Conservation (phyloP, 352 stramenopile genomes). For the Globisporangium lucens region DNA sequence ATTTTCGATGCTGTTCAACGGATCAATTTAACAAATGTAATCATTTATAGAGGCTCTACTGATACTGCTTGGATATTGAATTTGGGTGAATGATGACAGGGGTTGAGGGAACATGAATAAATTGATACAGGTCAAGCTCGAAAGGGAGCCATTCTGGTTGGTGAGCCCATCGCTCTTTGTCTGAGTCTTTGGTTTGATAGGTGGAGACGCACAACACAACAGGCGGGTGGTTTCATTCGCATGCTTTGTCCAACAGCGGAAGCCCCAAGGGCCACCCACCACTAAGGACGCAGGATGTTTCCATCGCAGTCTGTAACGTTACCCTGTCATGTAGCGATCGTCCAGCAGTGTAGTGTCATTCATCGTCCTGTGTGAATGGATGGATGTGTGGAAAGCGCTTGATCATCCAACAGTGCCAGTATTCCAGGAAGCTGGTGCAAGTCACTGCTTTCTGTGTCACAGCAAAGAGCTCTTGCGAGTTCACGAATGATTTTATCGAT, state of each 20-base stretch:
- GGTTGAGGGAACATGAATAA: not conserved
- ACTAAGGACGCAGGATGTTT: not conserved
- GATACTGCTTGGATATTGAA: not conserved
- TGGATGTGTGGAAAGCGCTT: not conserved
- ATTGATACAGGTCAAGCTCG: not conserved
- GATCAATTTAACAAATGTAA: not conserved
- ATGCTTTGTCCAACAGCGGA: not conserved
- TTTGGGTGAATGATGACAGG: not conserved
- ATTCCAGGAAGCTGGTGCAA: no score
- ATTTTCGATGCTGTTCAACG: not conserved
- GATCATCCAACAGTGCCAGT: not conserved
- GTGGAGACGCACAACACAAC: not conserved
- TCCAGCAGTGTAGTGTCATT: not conserved
- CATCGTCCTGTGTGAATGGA: not conserved
- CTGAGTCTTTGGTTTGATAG: constrained; percentile 4
- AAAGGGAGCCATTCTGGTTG: not conserved
- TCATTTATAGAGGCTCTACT: not conserved
- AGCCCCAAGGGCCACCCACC: not conserved
- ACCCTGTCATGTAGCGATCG: not conserved
- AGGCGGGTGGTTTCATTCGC: not conserved
- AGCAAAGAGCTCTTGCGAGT: no score
- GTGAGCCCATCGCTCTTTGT: not conserved
- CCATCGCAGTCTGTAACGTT: not conserved
- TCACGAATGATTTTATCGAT: no score
- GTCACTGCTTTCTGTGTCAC: no score